These are phyloP conservation scores for Dendrobium officinale DNA, from an alignment of 106 monocot genomes.

Conservation along the genomic window DNA sequence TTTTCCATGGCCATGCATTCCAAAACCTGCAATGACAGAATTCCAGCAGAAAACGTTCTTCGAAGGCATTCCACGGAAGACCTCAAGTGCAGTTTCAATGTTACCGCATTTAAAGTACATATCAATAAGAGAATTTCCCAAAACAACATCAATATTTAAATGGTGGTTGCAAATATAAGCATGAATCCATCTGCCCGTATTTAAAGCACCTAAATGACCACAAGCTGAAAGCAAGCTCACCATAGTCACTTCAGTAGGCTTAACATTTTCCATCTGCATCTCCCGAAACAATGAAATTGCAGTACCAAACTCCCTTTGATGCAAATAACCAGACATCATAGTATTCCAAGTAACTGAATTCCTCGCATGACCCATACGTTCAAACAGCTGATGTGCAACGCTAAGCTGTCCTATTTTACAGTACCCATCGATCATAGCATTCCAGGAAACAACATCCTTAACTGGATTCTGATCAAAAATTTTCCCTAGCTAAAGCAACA, in stretches of 20 bases:
- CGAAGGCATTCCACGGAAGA: conserved; percentile 23
- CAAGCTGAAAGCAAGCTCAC: conserved; percentile 50
- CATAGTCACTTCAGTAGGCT: conserved; percentile 45
- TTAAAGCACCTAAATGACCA: conserved; percentile 44
- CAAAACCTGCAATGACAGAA: conserved; percentile 41
- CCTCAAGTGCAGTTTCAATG: conserved; percentile 31
- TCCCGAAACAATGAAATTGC: conserved; percentile 26
- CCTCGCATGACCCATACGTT: conserved; percentile 33
- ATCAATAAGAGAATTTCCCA: conserved; percentile 59
- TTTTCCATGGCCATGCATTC: conserved; percentile 47
- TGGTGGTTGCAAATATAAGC: conserved; percentile 26
- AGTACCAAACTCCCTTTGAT: conserved; percentile 32
- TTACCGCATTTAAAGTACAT: conserved; percentile 64
- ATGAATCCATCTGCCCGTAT: conserved; percentile 53
- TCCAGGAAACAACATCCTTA: conserved; percentile 52
- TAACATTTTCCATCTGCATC: conserved; percentile 40
- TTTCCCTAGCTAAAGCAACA: conserved; percentile 17
- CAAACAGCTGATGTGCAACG: conserved; percentile 31
- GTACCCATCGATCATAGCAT: conserved; percentile 55
- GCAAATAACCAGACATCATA: conserved; percentile 42
- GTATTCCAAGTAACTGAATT: conserved; percentile 60
- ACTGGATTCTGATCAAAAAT: conserved; percentile 36
- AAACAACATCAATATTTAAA: conserved; percentile 37
- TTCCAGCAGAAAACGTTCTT: conserved; percentile 68
- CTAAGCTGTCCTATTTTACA: conserved; percentile 37